Percentiles rank a stretch among this genome's conserved stretches.
Evolutionary conservation across 2,329 filamentous ascomycete genomes (phyloP).

Genomic region (Mariannaea sp.): DNA sequence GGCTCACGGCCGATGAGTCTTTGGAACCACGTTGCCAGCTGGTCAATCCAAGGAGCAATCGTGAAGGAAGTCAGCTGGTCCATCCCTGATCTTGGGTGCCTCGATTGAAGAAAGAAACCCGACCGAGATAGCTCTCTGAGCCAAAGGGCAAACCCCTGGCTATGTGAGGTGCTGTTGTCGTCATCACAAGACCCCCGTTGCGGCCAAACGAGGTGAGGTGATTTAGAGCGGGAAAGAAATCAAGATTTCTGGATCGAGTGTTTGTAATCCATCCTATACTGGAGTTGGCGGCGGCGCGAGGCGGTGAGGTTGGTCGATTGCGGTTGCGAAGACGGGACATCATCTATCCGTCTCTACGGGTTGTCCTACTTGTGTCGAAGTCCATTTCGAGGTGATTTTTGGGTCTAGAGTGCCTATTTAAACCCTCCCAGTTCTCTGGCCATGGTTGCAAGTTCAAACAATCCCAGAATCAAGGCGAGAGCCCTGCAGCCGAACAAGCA

Average conservation of each 20-base stretch:
- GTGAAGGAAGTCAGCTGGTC: conserved; percentile 11
- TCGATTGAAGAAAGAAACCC: conserved; percentile 11
- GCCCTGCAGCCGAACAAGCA: not conserved
- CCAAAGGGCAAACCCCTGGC: conserved; percentile 26
- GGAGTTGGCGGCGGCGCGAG: conserved; percentile 6
- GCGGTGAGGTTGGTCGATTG: conserved; percentile 26
- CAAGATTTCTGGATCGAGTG: conserved; percentile 1
- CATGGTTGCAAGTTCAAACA: no score
- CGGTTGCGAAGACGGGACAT: conserved; percentile 10
- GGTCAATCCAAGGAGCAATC: conserved; percentile 7
- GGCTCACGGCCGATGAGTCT: conserved; percentile 10
- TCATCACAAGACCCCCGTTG: conserved; percentile 30
- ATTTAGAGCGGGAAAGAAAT: conserved; percentile 21
- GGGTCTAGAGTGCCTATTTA: no score
- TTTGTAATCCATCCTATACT: not conserved
- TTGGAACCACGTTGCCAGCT: conserved; percentile 22
- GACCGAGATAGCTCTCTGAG: conserved; percentile 11
- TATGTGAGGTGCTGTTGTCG: conserved; percentile 20
- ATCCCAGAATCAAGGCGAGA: conserved; percentile 1
- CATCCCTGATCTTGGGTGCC: conserved; percentile 19
- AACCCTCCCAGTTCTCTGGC: no score
- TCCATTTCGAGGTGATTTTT: conserved; percentile 8
- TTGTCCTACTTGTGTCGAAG: conserved; percentile 6
- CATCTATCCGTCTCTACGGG: conserved; percentile 9
- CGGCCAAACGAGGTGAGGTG: no score